phyloP scores from a whole-genome alignment of 306 rosid genomes.

The Acmispon strigosus region DNA sequence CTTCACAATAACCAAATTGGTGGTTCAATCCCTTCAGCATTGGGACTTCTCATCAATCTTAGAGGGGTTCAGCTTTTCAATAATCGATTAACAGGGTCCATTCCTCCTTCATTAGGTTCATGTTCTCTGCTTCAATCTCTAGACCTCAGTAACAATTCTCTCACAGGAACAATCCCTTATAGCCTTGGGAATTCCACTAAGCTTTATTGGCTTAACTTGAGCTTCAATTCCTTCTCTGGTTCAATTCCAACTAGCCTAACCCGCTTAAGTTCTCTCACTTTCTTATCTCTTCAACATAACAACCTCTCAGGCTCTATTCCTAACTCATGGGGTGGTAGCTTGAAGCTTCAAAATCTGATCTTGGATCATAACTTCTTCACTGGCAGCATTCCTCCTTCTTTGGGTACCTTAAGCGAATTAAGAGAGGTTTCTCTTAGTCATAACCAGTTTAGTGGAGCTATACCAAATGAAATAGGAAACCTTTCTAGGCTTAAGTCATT shows the following conservation, averaged over 20 bases:
- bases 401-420: constrained; percentile 36
- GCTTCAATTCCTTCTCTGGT: constrained; percentile 68
- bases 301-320: constrained; percentile 70
- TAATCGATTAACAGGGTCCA: constrained; percentile 57
- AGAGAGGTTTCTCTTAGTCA: constrained; percentile 43
- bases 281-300: constrained; percentile 54
- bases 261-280: constrained; percentile 42
- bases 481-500: constrained; percentile 45
- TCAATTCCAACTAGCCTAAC: constrained; percentile 44
- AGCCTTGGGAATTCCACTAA: constrained; percentile 64
- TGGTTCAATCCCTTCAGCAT: constrained; percentile 68
- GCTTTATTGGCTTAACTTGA: constrained; percentile 61
- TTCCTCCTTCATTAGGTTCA: constrained; percentile 72
- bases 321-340: constrained; percentile 40
- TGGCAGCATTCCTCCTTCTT: constrained; percentile 62
- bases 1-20: constrained; percentile 69
- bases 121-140: constrained; percentile 74
- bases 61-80: constrained; percentile 89
- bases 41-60: constrained; percentile 65
- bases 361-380: constrained; percentile 51
- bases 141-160: constrained; percentile 62
- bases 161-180: constrained; percentile 51
- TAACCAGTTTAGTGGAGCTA: constrained; percentile 41
- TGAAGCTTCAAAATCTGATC: constrained; percentile 37
- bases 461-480: constrained; percentile 49